A percentile compares a stretch with the other conserved stretches of the same genome.
Conservation (phyloP, 495 filamentous ascomycete species). For the Neohortaea acidophila region DNA sequence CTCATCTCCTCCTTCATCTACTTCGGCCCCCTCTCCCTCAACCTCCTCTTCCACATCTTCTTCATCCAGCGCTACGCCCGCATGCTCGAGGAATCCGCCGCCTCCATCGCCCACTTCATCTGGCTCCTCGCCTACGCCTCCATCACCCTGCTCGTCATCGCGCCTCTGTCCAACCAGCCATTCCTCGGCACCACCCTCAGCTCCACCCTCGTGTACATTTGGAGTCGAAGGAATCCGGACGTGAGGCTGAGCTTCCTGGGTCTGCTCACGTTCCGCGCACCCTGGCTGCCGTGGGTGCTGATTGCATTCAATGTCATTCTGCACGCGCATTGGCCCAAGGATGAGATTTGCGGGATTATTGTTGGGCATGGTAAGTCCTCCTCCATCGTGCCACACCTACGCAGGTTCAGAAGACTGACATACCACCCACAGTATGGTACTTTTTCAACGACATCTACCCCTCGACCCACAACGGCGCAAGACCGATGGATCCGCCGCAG, state of each 20-base stretch:
- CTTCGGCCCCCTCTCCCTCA: conserved; percentile 85
- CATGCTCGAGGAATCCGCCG: conserved; percentile 84
- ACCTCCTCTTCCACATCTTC: conserved; percentile 96
- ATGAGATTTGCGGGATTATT: conserved; percentile 84
- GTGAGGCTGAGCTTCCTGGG: conserved; percentile 83
- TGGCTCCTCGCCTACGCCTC: conserved; percentile 84
- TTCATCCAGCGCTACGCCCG: conserved; percentile 95
- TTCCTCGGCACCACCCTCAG: conserved; percentile 85
- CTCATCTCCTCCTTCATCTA: conserved; percentile 89
- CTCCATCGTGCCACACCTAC: not conserved
- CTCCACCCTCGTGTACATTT: conserved; percentile 91
- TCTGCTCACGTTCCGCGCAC: conserved; percentile 77
- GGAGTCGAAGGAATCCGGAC: conserved; percentile 87
- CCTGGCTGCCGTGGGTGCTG: conserved; percentile 91
- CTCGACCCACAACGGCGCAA: conserved; percentile 65
- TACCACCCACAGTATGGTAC: conserved; percentile 59
- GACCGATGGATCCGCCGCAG: conserved; percentile 75
- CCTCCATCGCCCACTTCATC: conserved; percentile 81
- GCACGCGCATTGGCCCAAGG: conserved; percentile 77
- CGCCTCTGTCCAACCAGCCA: conserved; percentile 70
- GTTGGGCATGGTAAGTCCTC: conserved; percentile 57
- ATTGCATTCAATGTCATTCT: conserved; percentile 78
- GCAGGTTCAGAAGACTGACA: not conserved
- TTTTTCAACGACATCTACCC: conserved; percentile 97
- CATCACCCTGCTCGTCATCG: conserved; percentile 57